Percentiles rank a stretch among this genome's conserved stretches.
Conservation (phyloP, 139 green algal species). For the Chlamydomonas schloesseri region DNA sequence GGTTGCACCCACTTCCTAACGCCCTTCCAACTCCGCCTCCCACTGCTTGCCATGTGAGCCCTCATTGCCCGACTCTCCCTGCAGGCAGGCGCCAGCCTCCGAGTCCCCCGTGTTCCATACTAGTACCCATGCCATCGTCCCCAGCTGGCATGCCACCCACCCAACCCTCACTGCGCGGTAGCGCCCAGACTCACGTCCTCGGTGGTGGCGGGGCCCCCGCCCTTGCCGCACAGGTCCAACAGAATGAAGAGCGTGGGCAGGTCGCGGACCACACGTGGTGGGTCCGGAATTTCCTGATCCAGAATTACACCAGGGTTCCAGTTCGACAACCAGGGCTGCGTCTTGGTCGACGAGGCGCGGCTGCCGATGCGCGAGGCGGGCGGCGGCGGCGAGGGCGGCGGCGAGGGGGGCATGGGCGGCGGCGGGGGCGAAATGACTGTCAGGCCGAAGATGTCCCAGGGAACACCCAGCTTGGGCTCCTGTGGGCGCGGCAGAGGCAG, state of each 20-base stretch:
- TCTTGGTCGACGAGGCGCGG: neutral
- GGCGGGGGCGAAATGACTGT: neutral
- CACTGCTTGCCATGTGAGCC: no score
- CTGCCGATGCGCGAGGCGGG: neutral
- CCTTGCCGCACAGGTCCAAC: conserved; percentile 39
- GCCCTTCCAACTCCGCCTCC: no score
- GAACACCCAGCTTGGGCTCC: neutral
- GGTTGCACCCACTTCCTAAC: no score
- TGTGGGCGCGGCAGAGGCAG: no score
- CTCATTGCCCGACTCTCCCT: no score
- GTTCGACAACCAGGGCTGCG: neutral
- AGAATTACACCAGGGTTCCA: conserved; percentile 36
- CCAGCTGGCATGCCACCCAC: no score
- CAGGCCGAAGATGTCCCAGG: conserved; percentile 1
- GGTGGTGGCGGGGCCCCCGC: conserved; percentile 7
- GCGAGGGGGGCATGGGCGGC: neutral
- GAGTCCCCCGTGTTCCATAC: no score
- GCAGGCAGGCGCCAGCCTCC: no score
- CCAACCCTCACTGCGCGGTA: no score
- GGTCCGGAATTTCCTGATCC: conserved; percentile 7
- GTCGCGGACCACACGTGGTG: conserved; percentile 27
- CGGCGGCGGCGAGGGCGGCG: neutral
- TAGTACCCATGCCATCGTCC: no score
- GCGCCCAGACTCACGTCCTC: neutral
- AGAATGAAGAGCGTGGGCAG: conserved; percentile 38